Evolutionary conservation across 1,139 yeast genomes (phyloP).

Genomic region (Pneumocystis sp.): DNA sequence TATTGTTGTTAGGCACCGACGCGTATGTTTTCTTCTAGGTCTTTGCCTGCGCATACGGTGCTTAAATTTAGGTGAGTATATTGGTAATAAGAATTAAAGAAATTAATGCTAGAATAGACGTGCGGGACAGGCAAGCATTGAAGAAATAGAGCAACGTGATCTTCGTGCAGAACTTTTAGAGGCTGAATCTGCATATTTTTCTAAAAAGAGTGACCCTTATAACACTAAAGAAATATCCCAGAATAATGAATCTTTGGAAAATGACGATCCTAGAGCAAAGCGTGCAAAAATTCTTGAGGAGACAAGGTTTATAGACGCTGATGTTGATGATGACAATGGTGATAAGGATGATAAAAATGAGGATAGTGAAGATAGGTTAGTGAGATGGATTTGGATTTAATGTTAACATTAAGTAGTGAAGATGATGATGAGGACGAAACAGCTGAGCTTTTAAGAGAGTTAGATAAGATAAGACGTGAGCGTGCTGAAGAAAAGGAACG

Average conservation of each 20-base stretch:
- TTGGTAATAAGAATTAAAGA: background rate
- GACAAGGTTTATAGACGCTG: conserved; percentile 17
- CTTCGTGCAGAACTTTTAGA: conserved; percentile 11
- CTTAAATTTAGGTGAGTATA: conserved; percentile 40
- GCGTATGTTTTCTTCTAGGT: conserved; percentile 50
- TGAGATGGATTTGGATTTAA: background rate
- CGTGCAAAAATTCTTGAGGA: conserved; percentile 15
- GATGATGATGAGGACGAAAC: conserved; percentile 24
- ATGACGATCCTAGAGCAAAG: conserved; percentile 10
- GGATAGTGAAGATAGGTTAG: conserved; percentile 8
- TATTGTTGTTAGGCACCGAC: conserved; percentile 22
- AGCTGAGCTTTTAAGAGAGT: conserved; percentile 36
- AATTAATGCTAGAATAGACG: background rate
- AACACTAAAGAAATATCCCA: conserved; percentile 7
- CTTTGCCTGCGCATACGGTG: conserved; percentile 53
- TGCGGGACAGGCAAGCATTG: conserved; percentile 21
- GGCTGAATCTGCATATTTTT: conserved; percentile 12
- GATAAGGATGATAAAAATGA: conserved; percentile 17
- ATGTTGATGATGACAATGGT: conserved; percentile 6
- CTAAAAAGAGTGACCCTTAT: conserved; percentile 9
- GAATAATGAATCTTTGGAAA: conserved; percentile 6
- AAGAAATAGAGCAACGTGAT: conserved; percentile 9
- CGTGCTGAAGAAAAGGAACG: conserved; percentile 25
- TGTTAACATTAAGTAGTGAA: conserved; percentile 9
- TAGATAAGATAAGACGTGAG: conserved; percentile 38